phyloP scores from a whole-genome alignment of 345 rosid species.

The Melaleuca alternifolia region DNA sequence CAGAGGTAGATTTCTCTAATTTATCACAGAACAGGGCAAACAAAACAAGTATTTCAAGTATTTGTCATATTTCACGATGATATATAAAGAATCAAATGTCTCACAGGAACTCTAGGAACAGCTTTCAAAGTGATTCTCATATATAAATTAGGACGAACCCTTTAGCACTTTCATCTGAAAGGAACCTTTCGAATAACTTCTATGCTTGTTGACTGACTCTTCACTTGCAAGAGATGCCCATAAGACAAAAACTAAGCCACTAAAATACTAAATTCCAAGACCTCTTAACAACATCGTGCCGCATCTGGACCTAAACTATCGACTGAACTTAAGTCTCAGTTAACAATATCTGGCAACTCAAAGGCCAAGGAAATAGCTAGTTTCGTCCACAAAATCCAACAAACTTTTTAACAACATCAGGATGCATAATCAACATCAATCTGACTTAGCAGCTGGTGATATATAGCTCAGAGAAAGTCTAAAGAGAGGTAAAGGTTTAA shows the following conservation, averaged over 20 bases:
- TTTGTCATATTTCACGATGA: not conserved
- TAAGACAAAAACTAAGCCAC: not conserved
- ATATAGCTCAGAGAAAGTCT: not conserved
- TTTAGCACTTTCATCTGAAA: constrained; percentile 9
- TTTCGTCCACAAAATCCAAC: not conserved
- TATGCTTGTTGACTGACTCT: not conserved
- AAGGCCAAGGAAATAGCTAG: not conserved
- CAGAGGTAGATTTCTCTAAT: no score
- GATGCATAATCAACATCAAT: not conserved
- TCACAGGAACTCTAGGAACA: not conserved
- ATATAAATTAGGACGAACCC: not conserved
- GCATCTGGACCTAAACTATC: not conserved
- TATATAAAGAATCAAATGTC: not conserved
- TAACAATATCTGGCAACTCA: not conserved
- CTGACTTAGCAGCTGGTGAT: not conserved
- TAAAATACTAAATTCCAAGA: not conserved
- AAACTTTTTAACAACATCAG: not conserved
- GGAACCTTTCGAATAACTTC: not conserved
- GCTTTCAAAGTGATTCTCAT: not conserved
- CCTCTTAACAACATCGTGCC: not conserved
- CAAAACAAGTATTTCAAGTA: not conserved
- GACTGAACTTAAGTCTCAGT: not conserved
- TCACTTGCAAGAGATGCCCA: not conserved
- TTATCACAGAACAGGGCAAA: no score
- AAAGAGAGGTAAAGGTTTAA: not conserved